Evolutionary conservation across 768 basidiomycete species (phyloP).

Genomic region (Calocera viscosa): DNA sequence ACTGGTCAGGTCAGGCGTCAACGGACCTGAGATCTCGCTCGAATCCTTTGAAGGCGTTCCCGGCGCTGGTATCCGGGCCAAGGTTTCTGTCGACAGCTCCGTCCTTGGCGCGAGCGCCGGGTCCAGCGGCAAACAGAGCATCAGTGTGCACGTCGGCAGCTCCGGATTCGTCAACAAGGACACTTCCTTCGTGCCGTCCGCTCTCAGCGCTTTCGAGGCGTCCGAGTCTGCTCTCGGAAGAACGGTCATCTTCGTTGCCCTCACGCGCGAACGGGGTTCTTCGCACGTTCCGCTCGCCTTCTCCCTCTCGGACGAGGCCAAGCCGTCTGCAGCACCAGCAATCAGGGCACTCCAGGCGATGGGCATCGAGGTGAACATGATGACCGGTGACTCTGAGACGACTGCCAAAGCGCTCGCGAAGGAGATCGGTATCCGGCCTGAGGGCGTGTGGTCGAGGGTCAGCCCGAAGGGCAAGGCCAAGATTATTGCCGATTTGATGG

Average conservation of each 20-base stretch:
- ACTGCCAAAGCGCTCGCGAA: conserved; percentile 83
- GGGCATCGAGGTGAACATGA: conserved; percentile 86
- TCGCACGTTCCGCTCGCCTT: conserved; percentile 45
- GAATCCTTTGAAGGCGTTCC: conserved; percentile 76
- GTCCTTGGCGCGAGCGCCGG: not conserved
- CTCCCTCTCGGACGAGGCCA: conserved; percentile 77
- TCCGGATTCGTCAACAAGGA: conserved; percentile 53
- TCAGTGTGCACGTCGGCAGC: conserved; percentile 56
- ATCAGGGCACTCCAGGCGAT: conserved; percentile 68
- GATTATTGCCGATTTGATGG: conserved; percentile 67
- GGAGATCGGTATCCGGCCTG: conserved; percentile 73
- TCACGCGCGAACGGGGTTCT: conserved; percentile 29
- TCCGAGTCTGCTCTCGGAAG: conserved; percentile 61
- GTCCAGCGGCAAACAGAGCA: conserved; percentile 19
- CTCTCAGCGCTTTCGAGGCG: conserved; percentile 51
- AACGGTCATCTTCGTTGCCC: conserved; percentile 77
- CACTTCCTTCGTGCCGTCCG: conserved; percentile 37
- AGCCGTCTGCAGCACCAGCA: conserved; percentile 70
- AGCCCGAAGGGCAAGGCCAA: conserved; percentile 92
- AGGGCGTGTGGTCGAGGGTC: conserved; percentile 82
- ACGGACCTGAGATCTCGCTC: conserved; percentile 38
- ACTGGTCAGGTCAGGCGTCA: conserved; percentile 31
- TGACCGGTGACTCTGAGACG: conserved; percentile 81
- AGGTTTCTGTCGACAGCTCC: conserved; percentile 33
- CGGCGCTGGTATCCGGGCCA: conserved; percentile 75